These are phyloP conservation scores for Corylus americana DNA, from an alignment of 306 rosid species.

Conservation along the genomic window DNA sequence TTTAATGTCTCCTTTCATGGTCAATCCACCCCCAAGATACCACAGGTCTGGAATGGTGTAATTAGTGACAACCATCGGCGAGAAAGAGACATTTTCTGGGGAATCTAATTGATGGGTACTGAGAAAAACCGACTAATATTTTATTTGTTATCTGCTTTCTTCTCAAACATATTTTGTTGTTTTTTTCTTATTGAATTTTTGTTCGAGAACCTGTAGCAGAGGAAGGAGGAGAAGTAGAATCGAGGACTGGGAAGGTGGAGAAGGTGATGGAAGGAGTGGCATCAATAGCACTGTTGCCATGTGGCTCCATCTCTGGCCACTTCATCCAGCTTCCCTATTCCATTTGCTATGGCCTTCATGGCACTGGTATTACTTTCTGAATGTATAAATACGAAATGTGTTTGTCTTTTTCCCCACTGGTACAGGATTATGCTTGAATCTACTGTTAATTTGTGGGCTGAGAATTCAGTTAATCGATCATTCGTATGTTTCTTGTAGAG, in stretches of 20 bases:
- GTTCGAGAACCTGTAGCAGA: conserved; percentile 21
- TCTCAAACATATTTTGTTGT: neutral
- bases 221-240: conserved; percentile 31
- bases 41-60: no score
- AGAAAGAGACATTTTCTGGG: neutral
- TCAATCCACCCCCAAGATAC: neutral
- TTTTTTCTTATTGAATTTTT: neutral
- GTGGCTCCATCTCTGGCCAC: conserved; percentile 89
- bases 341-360: conserved; percentile 83
- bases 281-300: conserved; percentile 77
- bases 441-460: neutral
- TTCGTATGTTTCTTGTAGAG: conserved; percentile 17
- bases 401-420: neutral
- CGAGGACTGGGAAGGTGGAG: conserved; percentile 28
- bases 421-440: neutral
- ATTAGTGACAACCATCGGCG: neutral
- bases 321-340: conserved; percentile 72
- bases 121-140: neutral
- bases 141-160: neutral
- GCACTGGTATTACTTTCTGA: conserved; percentile 50
- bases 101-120: conserved; percentile 1
- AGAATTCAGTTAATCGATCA: neutral
- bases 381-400: no score
- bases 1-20: neutral
- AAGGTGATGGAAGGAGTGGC: conserved; percentile 83